These are phyloP conservation scores for Penicillium dipodomyicola DNA, from an alignment of 495 filamentous ascomycete species.

Conservation along the genomic window DNA sequence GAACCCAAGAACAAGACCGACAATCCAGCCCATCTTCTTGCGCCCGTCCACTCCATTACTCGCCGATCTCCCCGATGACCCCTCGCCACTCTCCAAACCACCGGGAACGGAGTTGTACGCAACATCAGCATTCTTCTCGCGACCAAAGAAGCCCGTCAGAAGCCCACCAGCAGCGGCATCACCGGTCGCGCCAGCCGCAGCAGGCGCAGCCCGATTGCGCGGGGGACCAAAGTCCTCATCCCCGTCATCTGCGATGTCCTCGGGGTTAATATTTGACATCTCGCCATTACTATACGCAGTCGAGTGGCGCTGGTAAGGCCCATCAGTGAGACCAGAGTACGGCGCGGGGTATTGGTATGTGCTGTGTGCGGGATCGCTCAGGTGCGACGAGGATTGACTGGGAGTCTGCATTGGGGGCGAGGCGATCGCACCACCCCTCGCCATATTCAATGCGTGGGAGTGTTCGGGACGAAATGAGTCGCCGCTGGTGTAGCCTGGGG, in stretches of 20 bases:
- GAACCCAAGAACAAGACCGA: conserved; percentile 58
- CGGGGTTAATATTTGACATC: conserved; percentile 64
- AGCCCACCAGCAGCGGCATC: conserved; percentile 57
- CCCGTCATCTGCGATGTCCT: conserved; percentile 79
- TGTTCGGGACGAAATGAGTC: conserved; percentile 32
- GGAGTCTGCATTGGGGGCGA: conserved; percentile 40
- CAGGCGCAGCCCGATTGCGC: conserved; percentile 39
- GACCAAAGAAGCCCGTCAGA: conserved; percentile 39
- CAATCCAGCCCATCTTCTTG: conserved; percentile 70
- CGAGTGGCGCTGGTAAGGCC: conserved; percentile 60
- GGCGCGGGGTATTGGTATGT: conserved; percentile 32
- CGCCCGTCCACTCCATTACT: conserved; percentile 55
- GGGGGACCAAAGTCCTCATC: conserved; percentile 67
- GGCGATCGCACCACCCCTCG: conserved; percentile 34
- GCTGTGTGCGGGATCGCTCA: conserved; percentile 22
- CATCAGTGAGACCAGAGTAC: conserved; percentile 43
- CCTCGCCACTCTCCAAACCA: conserved; percentile 25
- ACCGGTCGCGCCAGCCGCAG: conserved; percentile 47
- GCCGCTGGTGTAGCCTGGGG: conserved; percentile 26
- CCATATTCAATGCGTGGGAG: conserved; percentile 42
- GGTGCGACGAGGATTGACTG: conserved; percentile 31
- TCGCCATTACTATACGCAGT: conserved; percentile 52
- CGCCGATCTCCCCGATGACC: conserved; percentile 13
- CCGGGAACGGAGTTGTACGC: conserved; percentile 56
- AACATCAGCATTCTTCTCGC: conserved; percentile 40